Evolutionary conservation across 2,329 filamentous ascomycete species (phyloP).

Genomic region (Ambrosiella beaveri): DNA sequence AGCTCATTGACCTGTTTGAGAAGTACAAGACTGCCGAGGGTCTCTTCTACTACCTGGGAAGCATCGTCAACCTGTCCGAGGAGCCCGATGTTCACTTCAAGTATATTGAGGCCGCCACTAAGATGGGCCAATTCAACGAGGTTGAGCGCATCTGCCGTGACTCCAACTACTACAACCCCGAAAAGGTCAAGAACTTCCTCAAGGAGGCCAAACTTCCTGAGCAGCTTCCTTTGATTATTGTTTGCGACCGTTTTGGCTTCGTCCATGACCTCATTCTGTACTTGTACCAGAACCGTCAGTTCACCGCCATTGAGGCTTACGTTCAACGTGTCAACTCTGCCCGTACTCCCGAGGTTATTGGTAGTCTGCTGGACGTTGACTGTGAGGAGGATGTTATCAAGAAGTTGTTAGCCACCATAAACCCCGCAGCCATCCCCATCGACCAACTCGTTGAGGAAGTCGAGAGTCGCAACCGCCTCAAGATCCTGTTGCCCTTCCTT

Average conservation of each 20-base stretch:
- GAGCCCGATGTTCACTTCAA: slow-evolving; percentile 96
- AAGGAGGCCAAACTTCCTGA: slow-evolving; percentile 89
- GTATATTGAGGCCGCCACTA: slow-evolving; percentile 93
- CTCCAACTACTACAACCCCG: slow-evolving; percentile 73
- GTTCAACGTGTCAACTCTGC: slow-evolving; percentile 92
- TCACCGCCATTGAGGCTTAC: slow-evolving; percentile 96
- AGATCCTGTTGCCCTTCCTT: slow-evolving; percentile 88
- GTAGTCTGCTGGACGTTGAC: slow-evolving; percentile 86
- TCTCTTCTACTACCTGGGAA: slow-evolving; percentile 94
- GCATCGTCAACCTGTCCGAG: slow-evolving; percentile 92
- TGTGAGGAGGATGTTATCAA: slow-evolving; percentile 96
- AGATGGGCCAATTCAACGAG: slow-evolving; percentile 83
- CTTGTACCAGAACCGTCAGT: slow-evolving; percentile 97
- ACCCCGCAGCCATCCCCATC: slow-evolving; percentile 72
- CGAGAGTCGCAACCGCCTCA: slow-evolving; percentile 87
- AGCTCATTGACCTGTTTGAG: slow-evolving; percentile 84
- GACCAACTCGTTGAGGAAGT: slow-evolving; percentile 88
- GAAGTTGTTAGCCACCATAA: slow-evolving; percentile 68
- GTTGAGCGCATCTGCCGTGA: slow-evolving; percentile 96
- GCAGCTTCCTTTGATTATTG: slow-evolving; percentile 90
- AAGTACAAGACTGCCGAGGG: slow-evolving; percentile 96
- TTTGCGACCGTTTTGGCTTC: slow-evolving; percentile 98
- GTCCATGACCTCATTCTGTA: slow-evolving; percentile 92
- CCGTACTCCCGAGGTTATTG: slow-evolving; percentile 80
- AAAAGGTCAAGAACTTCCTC: slow-evolving; percentile 98